phyloP scores from a whole-genome alignment of 1,139 yeast species.

The Barnettozyma hawaiiensis region DNA sequence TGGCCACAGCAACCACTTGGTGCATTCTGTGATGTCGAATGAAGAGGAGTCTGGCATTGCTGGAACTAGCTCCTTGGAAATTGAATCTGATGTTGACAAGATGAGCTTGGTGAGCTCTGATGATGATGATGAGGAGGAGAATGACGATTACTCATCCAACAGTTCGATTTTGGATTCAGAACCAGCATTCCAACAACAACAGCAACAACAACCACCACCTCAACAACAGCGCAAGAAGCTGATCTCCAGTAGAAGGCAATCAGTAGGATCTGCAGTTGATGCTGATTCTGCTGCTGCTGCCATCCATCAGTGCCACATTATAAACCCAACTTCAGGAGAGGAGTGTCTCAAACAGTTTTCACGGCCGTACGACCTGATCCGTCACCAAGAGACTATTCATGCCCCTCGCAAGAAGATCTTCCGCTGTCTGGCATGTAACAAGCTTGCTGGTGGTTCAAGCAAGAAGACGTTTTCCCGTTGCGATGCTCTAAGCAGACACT shows the following conservation, averaged over 20 bases:
- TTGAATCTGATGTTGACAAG: slow-evolving; percentile 23
- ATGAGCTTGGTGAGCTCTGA: slow-evolving; percentile 22
- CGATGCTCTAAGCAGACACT: slow-evolving; percentile 92
- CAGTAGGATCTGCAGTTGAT: background rate
- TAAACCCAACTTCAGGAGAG: slow-evolving; percentile 54
- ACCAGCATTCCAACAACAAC: too few species aligned
- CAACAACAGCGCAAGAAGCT: slow-evolving; percentile 1
- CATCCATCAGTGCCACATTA: slow-evolving; percentile 50
- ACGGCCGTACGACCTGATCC: slow-evolving; percentile 86
- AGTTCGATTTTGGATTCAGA: slow-evolving; percentile 21
- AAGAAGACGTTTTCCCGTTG: slow-evolving; percentile 84
- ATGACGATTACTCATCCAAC: slow-evolving; percentile 20
- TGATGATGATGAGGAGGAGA: slow-evolving; percentile 13
- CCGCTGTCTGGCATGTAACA: slow-evolving; percentile 79
- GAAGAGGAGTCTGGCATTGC: slow-evolving; percentile 3
- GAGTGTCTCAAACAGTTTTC: slow-evolving; percentile 81
- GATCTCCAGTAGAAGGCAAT: background rate
- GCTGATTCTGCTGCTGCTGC: slow-evolving; percentile 1
- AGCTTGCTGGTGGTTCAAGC: slow-evolving; percentile 34
- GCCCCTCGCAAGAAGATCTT: slow-evolving; percentile 81
- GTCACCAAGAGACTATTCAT: slow-evolving; percentile 96
- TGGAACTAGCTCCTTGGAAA: slow-evolving; percentile 14
- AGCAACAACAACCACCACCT: too few species aligned
- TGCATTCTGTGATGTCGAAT: slow-evolving; percentile 5
- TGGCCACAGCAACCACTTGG: background rate